These are phyloP conservation scores for Planoprotostelium fungivorum DNA, from an alignment of 78 protist species.

Conservation along the genomic window DNA sequence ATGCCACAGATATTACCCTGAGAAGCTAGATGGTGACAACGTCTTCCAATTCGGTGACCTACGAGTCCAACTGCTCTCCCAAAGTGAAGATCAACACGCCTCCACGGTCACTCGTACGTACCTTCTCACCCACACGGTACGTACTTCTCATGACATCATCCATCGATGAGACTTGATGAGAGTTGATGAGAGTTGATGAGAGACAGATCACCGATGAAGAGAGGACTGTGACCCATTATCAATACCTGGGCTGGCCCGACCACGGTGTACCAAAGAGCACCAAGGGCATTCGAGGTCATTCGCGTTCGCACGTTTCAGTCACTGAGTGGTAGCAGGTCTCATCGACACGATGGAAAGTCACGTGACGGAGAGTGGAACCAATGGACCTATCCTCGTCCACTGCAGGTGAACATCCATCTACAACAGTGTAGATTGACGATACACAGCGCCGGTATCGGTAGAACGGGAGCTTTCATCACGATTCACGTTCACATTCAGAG, in stretches of 20 bases:
- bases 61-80: neutral
- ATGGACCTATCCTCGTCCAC: conserved; percentile 68
- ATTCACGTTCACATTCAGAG: conserved; percentile 37
- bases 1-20: conserved; percentile 68
- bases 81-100: conserved; percentile 15
- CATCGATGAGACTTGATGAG: neutral
- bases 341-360: conserved; percentile 33
- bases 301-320: neutral
- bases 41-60: conserved; percentile 1
- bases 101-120: conserved; percentile 26
- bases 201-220: neutral
- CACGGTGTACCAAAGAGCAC: conserved; percentile 57
- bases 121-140: neutral
- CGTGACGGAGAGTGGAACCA: neutral
- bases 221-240: conserved; percentile 43
- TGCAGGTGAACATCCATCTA: conserved; percentile 21
- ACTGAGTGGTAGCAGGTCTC: neutral
- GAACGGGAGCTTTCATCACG: conserved; percentile 75
- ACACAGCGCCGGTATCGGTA: conserved; percentile 73
- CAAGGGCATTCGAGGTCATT: conserved; percentile 26
- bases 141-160: neutral
- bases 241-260: conserved; percentile 83
- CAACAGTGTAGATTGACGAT: neutral
- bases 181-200: no score
- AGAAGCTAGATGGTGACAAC: conserved; percentile 5